Conservation (phyloP, 108 stramenopile genomes). For the Fragilaria crotonensis region DNA sequence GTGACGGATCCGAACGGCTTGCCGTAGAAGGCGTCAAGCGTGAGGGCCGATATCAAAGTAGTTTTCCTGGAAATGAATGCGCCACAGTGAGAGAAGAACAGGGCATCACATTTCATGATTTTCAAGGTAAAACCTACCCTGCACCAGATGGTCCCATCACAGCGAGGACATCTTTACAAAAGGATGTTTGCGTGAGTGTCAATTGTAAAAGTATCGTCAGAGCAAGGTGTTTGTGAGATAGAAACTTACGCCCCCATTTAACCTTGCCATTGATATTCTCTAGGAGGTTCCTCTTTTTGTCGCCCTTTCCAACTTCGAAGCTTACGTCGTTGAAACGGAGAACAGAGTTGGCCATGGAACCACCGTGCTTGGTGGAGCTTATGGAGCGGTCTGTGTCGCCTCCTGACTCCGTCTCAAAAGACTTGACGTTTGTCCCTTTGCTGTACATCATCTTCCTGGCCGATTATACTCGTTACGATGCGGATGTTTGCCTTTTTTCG, state of each 20-base stretch:
- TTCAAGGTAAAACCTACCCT: conserved; percentile 5
- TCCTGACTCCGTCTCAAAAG: too few relatives aligned
- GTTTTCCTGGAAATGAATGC: background rate
- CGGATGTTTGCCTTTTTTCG: too few relatives aligned
- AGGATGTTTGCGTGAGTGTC: too few relatives aligned
- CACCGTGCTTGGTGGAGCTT: too few relatives aligned
- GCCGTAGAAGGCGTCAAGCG: conserved; percentile 23
- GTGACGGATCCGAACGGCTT: conserved; percentile 15
- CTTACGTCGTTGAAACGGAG: conserved; percentile 16
- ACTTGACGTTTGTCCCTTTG: too few relatives aligned
- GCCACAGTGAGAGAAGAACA: background rate
- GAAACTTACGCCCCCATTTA: conserved; percentile 19
- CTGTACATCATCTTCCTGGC: too few relatives aligned
- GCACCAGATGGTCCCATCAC: conserved; percentile 27
- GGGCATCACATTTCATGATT: background rate
- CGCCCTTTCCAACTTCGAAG: conserved; percentile 15
- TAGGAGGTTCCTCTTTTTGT: conserved; percentile 16
- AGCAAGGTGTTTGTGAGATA: background rate
- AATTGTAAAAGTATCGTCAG: too few relatives aligned
- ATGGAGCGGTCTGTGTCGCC: too few relatives aligned
- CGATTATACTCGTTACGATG: too few relatives aligned
- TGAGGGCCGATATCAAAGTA: conserved; percentile 17
- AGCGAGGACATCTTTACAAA: conserved; percentile 7
- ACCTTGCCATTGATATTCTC: conserved; percentile 10
- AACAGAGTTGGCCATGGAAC: conserved; percentile 19